Base-by-base conservation (phyloP, 78 protist genomes). In the Dictyostelium brefeldianum region DNA sequence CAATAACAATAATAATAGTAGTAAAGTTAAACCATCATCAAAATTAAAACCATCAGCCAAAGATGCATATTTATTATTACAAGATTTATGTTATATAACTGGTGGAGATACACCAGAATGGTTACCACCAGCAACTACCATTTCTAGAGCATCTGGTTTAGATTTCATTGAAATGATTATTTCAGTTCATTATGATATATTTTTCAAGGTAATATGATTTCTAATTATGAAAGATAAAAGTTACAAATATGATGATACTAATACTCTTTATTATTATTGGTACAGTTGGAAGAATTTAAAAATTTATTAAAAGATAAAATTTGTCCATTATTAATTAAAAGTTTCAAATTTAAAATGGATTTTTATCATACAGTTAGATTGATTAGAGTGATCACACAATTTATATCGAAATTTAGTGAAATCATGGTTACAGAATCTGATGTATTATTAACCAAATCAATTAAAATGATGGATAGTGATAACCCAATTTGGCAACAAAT, bases 261-360 rank as follows among this genome's bases (percentile, higher is more conserved):
- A 20, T 20, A 10, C 10, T 36, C 20, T 18, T 71, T n/a, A 36
- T 62, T 87, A 22, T 43, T 29, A 36, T 59, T 4, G 6, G 20
- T 22, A n/a, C 17, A 89, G 84, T 22, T 90, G 25, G 89, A 82
- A 43, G 95, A 91, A 57, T 91, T 91, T 73, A 83, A 67, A 77
- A 51, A 27, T n/a, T n/a, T 91, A 67, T 54, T 91, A 36, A 91
- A 91, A 54, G 95, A 91, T 69, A 80, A 73, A 70, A 75, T 91
- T 31, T 91, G 95, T 73, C 95, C 95, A 43, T 78, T 91, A 46
- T 67, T 91, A 73, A 91, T 91, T 15, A 91, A 91, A 47, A 47
- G 47, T 25, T 91, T 91, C 17, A 82, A 78, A 73, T 74, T 83
- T 20, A 82, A 91, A 56, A 80, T 83, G 83, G 90, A 81, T 73